Conservation (phyloP, 176 grass and related monocot genomes). For the Eragrostis nindensis region DNA sequence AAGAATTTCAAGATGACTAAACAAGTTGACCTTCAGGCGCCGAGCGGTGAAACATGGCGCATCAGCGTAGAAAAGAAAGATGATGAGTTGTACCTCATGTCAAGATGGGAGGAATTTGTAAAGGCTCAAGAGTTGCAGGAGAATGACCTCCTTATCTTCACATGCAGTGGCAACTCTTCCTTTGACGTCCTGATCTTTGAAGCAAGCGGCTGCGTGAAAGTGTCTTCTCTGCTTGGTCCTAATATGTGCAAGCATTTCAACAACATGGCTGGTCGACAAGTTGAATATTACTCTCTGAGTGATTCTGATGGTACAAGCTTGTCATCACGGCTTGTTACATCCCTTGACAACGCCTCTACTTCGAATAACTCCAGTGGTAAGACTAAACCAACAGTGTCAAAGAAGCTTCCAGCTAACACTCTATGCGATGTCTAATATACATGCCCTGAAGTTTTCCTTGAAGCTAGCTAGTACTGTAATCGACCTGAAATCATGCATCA, state of each 20-base stretch:
- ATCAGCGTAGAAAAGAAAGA: not conserved
- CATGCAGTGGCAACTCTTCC: constrained; percentile 39
- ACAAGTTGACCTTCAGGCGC: constrained; percentile 40
- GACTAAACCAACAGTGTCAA: not conserved
- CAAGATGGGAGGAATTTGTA: constrained; percentile 58
- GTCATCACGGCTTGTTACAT: not conserved
- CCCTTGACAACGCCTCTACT: not conserved
- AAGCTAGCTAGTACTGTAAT: not conserved
- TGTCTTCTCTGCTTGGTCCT: constrained; percentile 2
- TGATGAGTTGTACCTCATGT: constrained; percentile 22
- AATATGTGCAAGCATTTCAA: not conserved
- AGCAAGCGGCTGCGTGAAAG: constrained; percentile 53
- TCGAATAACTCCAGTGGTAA: not conserved
- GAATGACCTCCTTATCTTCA: constrained; percentile 59
- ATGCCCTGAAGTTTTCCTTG: not conserved
- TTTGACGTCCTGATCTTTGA: constrained; percentile 61
- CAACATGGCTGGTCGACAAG: not conserved
- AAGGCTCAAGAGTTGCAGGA: constrained; percentile 46
- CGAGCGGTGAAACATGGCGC: constrained; percentile 48
- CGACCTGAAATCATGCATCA: not conserved
- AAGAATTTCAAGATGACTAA: constrained; percentile 37
- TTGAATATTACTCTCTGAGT: not conserved
- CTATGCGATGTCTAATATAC: not conserved
- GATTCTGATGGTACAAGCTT: constrained; percentile 4
- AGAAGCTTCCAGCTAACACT: not conserved